Base-by-base conservation (phyloP, 108 stramenopile species). In the Hondaea fermentalgiana region DNA sequence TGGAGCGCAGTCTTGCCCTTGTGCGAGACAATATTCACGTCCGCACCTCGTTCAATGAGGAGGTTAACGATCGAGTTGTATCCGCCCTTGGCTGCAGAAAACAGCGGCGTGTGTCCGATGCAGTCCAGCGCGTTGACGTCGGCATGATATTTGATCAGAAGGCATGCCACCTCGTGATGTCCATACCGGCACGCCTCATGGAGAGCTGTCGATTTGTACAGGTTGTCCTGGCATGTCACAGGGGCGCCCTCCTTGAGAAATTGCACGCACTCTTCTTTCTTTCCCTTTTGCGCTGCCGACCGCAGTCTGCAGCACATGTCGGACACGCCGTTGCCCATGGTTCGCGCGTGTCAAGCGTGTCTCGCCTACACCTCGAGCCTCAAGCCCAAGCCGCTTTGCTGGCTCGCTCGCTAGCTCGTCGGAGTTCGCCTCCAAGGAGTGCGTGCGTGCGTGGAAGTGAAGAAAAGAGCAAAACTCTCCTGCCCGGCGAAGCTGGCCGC, bases 71-170 rank as follows among this genome's bases (percentile, higher is more conserved):
- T 19, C 21, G 19, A 5, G 8, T 42, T 6, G 53, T 23, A 71
- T n/a, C 88, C 88, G 64, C 71, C 44, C 4, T 49, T 71, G 16
- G 69, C 43, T 4, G 88, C 88, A 8, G 16, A 71, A 6, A 23
- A 42, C 16, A 88, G 71, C 28, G 88, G 69, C 53, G 88, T 88
- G 49, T 60, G 88, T 4, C 88, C 88, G 23, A 69, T 60, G 49
- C 58, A 60, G 44, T 88, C 88, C 16, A 43, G 23, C 28, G 88
- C 88, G 35, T 88, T 60, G 5, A 88, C 35, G 5, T 69, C 44
- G 4, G 88, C 88, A 28, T 53, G 21, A 0, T 69, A 42, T 12
- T 64, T 28, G 21, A 88, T 1, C n/a, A 88, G 47, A 25, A 83
- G 51, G 76, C 49, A 21, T 6, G 51, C 76, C n/a, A 83, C 76